These are phyloP conservation scores for Macrolepiota dolichaula DNA, from an alignment of 768 basidiomycete species.

Conservation along the genomic window DNA sequence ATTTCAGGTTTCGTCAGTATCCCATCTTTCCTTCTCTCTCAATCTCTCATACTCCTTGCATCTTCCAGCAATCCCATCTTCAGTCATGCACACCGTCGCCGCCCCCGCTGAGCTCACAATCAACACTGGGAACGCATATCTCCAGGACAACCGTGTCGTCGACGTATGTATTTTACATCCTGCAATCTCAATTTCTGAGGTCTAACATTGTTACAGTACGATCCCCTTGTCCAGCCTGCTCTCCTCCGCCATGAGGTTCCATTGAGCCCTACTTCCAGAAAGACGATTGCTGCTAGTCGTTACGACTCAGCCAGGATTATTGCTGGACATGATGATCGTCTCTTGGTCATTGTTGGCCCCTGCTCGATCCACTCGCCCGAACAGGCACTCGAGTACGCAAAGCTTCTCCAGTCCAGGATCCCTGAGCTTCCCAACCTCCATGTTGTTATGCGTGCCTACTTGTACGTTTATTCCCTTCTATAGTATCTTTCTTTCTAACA, in stretches of 20 bases:
- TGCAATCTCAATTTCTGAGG: not conserved
- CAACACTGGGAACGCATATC: conserved; percentile 66
- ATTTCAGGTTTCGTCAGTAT: conserved; percentile 27
- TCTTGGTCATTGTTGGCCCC: conserved; percentile 92
- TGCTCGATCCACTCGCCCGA: conserved; percentile 92
- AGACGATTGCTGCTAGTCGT: conserved; percentile 78
- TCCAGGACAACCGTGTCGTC: conserved; percentile 78
- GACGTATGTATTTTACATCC: conserved; percentile 48
- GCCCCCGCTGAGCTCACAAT: conserved; percentile 59
- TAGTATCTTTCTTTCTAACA: conserved; percentile 8
- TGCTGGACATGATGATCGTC: conserved; percentile 78
- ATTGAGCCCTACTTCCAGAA: conserved; percentile 58
- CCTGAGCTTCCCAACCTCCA: conserved; percentile 71
- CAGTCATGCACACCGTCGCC: conserved; percentile 55
- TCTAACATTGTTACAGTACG: conserved; percentile 56
- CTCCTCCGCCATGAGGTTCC: conserved; percentile 85
- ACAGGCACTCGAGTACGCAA: conserved; percentile 82
- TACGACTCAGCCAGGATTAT: conserved; percentile 76
- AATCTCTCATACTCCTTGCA: conserved; percentile 17
- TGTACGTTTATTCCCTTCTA: conserved; percentile 50
- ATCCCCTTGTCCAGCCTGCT: conserved; percentile 93
- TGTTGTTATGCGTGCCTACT: conserved; percentile 97
- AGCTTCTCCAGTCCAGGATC: conserved; percentile 65
- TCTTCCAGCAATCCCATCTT: conserved; percentile 35
- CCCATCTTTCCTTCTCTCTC: conserved; percentile 17